Percentiles rank a stretch among this genome's conserved stretches.
Conservation (phyloP, 257 asterid genomes). For the Fraxinus americana region DNA sequence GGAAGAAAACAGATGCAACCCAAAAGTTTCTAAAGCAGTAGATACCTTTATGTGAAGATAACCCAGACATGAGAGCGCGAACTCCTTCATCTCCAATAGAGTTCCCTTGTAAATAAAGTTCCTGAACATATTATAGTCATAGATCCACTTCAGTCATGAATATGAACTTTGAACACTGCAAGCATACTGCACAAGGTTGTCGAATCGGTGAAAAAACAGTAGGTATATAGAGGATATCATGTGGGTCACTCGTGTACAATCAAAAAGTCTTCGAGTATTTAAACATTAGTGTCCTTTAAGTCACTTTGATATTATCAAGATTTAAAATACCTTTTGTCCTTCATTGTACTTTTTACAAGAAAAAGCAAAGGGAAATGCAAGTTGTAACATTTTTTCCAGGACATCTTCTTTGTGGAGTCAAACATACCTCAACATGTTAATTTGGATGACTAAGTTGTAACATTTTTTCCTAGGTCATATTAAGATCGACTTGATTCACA, state of each 20-base stretch:
- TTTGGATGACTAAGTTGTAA: background rate
- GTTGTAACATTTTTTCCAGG: background rate
- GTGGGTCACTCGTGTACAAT: background rate
- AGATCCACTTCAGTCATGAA: constrained; percentile 23
- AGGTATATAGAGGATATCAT: background rate
- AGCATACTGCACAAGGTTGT: background rate
- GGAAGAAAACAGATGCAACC: constrained; percentile 14
- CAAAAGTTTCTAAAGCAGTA: constrained; percentile 13
- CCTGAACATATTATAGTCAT: constrained; percentile 47
- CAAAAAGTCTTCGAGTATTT: background rate
- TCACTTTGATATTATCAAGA: background rate
- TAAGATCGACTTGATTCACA: background rate
- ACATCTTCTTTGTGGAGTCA: background rate
- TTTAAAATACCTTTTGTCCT: background rate
- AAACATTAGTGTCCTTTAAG: background rate
- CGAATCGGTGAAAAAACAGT: background rate
- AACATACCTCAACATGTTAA: constrained; percentile 4
- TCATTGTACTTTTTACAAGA: background rate
- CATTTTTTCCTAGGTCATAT: constrained; percentile 2
- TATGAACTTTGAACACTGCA: background rate
- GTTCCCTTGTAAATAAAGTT: constrained; percentile 89
- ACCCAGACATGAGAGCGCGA: constrained; percentile 74
- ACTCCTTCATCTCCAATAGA: constrained; percentile 95
- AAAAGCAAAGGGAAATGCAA: background rate
- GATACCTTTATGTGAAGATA: constrained; percentile 78